Evolutionary conservation across 768 basidiomycete genomes (phyloP).

Genomic region (Leccinum subtestaceum): DNA sequence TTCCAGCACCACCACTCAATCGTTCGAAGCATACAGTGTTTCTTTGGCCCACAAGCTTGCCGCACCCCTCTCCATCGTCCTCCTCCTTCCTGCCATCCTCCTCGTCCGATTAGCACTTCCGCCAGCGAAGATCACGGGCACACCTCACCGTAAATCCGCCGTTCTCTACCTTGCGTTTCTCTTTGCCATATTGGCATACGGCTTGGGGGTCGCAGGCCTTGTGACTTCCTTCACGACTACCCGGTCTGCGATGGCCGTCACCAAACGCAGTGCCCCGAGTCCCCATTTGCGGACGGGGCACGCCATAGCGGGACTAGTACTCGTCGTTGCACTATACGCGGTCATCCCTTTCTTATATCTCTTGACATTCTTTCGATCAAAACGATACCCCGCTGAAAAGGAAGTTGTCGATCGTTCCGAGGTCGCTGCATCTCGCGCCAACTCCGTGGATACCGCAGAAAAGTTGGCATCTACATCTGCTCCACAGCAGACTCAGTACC

Average conservation of each 20-base stretch:
- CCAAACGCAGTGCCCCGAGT: conserved; percentile 34
- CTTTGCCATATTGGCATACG: conserved; percentile 49
- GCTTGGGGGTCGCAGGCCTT: conserved; percentile 60
- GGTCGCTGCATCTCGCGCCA: conserved; percentile 28
- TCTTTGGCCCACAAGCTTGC: conserved; percentile 47
- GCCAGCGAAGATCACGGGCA: conserved; percentile 25
- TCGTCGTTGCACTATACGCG: conserved; percentile 61
- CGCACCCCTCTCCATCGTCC: conserved; percentile 47
- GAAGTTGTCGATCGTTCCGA: conserved; percentile 25
- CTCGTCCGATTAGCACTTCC: conserved; percentile 42
- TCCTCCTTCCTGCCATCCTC: conserved; percentile 43
- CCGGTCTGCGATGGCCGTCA: conserved; percentile 23
- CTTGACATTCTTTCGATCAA: conserved; percentile 22
- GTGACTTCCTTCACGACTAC: conserved; percentile 62
- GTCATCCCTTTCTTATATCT: conserved; percentile 44
- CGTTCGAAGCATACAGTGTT: conserved; percentile 37
- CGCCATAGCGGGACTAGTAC: conserved; percentile 59
- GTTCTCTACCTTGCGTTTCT: conserved; percentile 38
- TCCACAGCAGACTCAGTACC: conserved; percentile 31
- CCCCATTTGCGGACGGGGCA: conserved; percentile 55
- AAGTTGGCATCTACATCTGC: conserved; percentile 34
- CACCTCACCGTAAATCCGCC: conserved; percentile 21
- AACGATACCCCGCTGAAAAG: conserved; percentile 15
- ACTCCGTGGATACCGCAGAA: conserved; percentile 42
- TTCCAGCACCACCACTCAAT: conserved; percentile 14